Percentiles rank a stretch among this genome's conserved stretches.
These are phyloP conservation scores for Leishmania tarentolae DNA, from an alignment of 208 protist genomes.

Conservation along the genomic window DNA sequence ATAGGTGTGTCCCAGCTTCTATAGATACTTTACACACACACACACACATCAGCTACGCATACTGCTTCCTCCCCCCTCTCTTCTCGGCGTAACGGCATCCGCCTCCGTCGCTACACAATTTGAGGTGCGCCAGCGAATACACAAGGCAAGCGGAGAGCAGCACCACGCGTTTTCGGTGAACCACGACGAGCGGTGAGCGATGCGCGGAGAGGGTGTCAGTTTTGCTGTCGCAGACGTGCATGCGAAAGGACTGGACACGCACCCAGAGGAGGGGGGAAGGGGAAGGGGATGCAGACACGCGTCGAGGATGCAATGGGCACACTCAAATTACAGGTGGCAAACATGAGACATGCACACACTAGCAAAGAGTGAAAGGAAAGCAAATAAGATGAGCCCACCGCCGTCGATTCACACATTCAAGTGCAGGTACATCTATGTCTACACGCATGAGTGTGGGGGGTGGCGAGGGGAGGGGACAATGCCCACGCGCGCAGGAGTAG, in stretches of 20 bases:
- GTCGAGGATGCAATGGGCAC: neutral
- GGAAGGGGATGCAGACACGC: neutral
- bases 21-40: neutral
- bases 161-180: neutral
- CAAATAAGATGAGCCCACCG: neutral
- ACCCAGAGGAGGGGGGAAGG: neutral
- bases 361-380: neutral
- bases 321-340: neutral
- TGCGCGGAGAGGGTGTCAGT: neutral
- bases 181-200: neutral
- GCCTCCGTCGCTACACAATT: too few species aligned
- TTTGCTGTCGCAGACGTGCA: neutral
- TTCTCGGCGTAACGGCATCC: neutral
- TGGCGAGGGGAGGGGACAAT: too few species aligned
- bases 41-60: neutral
- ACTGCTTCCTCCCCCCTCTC: neutral
- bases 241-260: neutral
- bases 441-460: neutral
- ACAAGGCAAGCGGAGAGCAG: neutral
- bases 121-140: neutral
- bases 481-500: neutral
- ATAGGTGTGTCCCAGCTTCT: neutral
- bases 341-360: neutral
- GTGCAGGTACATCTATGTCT: neutral
- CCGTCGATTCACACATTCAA: neutral